phyloP scores from a whole-genome alignment of 495 filamentous ascomycete species.

The Rhypophila decipiens region DNA sequence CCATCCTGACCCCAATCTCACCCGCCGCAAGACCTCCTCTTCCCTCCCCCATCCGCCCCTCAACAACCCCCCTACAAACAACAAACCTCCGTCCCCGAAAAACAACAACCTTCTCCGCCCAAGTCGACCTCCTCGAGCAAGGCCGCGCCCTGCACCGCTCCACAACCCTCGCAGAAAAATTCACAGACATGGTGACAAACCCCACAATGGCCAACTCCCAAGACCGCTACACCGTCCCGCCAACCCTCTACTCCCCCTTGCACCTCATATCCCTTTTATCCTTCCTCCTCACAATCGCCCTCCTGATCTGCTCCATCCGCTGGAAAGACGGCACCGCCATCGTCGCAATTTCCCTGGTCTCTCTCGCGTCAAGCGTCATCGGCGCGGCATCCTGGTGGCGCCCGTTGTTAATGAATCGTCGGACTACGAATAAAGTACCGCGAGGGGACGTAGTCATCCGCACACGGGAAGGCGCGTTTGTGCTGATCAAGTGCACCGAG shows the following conservation, averaged over 20 bases:
- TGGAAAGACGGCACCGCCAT: constrained; percentile 50
- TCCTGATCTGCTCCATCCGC: constrained; percentile 27
- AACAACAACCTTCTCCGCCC: not conserved
- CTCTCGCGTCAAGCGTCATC: constrained; percentile 41
- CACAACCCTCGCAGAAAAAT: constrained; percentile 25
- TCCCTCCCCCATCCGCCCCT: no score
- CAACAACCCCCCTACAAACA: no score
- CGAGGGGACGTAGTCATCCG: constrained; percentile 55
- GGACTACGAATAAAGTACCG: constrained; percentile 43
- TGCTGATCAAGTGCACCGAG: constrained; percentile 56
- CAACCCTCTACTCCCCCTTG: constrained; percentile 40
- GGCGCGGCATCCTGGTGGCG: constrained; percentile 51
- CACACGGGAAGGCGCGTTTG: constrained; percentile 54
- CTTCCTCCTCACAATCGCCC: constrained; percentile 40
- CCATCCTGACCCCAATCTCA: not conserved
- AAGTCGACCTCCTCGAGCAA: constrained; percentile 2
- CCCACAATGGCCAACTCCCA: constrained; percentile 25
- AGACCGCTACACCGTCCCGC: constrained; percentile 38
- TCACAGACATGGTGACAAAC: constrained; percentile 30
- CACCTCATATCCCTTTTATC: constrained; percentile 48
- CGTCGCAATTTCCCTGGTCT: constrained; percentile 40
- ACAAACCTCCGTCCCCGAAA: no score
- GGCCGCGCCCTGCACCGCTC: constrained; percentile 18
- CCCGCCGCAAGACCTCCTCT: not conserved
- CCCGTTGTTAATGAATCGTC: constrained; percentile 44